A percentile compares a stretch with the other conserved stretches of the same genome.
These are phyloP conservation scores for Camellia granthamiana DNA, from an alignment of 148 eudicot genomes.

Conservation along the genomic window DNA sequence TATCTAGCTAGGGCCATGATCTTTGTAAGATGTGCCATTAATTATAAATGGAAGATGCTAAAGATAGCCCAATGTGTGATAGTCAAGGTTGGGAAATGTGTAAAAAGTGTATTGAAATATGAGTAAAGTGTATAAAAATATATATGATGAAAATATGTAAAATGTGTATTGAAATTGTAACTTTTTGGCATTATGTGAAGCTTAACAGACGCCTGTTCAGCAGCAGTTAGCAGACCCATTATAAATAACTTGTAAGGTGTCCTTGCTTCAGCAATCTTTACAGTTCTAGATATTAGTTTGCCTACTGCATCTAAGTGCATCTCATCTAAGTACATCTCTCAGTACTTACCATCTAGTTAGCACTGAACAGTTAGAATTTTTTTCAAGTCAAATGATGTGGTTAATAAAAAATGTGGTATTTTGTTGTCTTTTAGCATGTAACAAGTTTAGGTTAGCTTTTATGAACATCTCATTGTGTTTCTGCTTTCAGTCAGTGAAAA, in stretches of 20 bases:
- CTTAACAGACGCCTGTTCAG: no score
- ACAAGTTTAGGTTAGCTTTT: background rate
- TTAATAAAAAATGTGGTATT: background rate
- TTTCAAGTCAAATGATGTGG: background rate
- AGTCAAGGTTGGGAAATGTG: no score
- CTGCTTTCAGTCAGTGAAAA: background rate
- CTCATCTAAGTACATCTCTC: background rate
- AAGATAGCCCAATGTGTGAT: no score
- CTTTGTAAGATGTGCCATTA: background rate
- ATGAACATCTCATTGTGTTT: slow-evolving; percentile 1
- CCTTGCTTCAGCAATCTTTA: background rate
- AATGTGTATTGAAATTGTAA: no score
- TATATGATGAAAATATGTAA: no score
- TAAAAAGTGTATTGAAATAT: no score
- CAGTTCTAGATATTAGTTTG: background rate
- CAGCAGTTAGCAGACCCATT: no score
- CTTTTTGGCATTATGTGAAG: no score
- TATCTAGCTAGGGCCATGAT: background rate
- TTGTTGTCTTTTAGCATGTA: background rate
- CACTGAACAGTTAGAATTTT: background rate
- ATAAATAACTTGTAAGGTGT: background rate
- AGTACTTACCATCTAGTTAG: background rate
- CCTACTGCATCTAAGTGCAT: background rate
- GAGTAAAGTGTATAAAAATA: no score
- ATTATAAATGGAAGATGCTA: no score